Percentiles rank a stretch among this genome's conserved stretches.
Evolutionary conservation across 306 rosid species (phyloP).

Genomic region (Amphicarpaea edgeworthii): DNA sequence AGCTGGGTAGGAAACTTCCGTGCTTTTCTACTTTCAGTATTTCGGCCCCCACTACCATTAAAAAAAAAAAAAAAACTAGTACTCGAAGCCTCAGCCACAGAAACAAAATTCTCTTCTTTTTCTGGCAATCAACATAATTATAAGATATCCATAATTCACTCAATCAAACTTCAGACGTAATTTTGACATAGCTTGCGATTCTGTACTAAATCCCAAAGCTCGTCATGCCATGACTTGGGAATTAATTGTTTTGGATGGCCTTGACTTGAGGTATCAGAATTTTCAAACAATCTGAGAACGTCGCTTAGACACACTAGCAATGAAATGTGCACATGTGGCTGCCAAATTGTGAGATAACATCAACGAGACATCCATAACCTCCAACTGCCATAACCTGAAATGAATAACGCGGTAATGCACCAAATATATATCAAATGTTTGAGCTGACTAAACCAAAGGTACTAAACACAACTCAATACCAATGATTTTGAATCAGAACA

Average conservation of each 20-base stretch:
- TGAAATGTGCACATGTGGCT: constrained; percentile 91
- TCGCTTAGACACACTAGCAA: constrained; percentile 55
- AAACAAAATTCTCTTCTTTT: not conserved
- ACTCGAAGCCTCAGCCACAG: not conserved
- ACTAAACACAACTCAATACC: constrained; percentile 10
- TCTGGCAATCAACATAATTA: not conserved
- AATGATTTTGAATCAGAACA: constrained; percentile 40
- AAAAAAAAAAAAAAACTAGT: too few relatives aligned
- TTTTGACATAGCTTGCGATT: not conserved
- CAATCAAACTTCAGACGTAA: not conserved
- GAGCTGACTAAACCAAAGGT: constrained; percentile 24
- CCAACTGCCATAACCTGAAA: constrained; percentile 89
- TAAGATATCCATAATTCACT: not conserved
- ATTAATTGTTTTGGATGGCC: not conserved
- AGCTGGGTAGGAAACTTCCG: too few relatives aligned
- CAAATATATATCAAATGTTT: constrained; percentile 41
- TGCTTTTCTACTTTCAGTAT: not conserved
- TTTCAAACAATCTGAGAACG: constrained; percentile 1
- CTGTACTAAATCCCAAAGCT: not conserved
- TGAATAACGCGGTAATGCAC: constrained; percentile 10
- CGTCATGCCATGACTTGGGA: constrained; percentile 10
- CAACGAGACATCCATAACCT: constrained; percentile 88
- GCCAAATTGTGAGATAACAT: constrained; percentile 90
- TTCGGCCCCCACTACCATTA: not conserved
- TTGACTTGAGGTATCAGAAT: not conserved